Base-by-base conservation (phyloP, 2,329 filamentous ascomycete genomes). In the Phoma sp. region DNA sequence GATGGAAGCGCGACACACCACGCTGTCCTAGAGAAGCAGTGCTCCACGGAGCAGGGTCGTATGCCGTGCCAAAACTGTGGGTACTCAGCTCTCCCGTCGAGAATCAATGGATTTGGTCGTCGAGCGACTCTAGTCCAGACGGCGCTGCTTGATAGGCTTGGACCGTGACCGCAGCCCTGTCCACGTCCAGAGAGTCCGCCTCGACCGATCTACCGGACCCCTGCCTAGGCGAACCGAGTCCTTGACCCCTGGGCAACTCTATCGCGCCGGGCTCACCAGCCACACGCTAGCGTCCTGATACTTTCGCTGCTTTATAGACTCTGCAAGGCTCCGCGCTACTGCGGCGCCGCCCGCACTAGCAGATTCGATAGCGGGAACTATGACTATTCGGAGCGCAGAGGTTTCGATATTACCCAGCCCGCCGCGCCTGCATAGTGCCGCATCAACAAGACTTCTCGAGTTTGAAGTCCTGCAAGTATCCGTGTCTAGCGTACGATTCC, bases 271-370 rank as follows among this genome's bases (percentile, higher is more conserved):
- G n/a, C 13, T 32, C 45, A 51, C 41, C 37, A 56, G 53, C 53
- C 53, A 56, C 53, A 56, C 36, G 33, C 43, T 40, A 52, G 32
- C 6, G 19, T 24, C 17, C 24, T 38, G 24, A 41, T 21, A 41
- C 45, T 45, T 41, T 43, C 37, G 48, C 54, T 40, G 54, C 39
- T 52, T 48, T 57, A 48, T 57, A 48, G 46, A 6, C 15, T 17
- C 9, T 8, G 47, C 46, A 47, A 45, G 52, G 41, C 47, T 47
- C 19, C 8, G 19, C 52, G 32, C 52, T 55, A 55, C 52, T 51
- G 47, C 52, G 52, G 52, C 52, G 52, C 52, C 52, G 52, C 52
- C 52, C 46, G 52, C 19, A 19, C 37, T 55, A 55, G 46, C 37
- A 13, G 6, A 38, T 19, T 55, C 46, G 52, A 55, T 55, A 55